Evolutionary conservation across 495 filamentous ascomycete genomes (phyloP).

Genomic region (Penicillium diatomitis): DNA sequence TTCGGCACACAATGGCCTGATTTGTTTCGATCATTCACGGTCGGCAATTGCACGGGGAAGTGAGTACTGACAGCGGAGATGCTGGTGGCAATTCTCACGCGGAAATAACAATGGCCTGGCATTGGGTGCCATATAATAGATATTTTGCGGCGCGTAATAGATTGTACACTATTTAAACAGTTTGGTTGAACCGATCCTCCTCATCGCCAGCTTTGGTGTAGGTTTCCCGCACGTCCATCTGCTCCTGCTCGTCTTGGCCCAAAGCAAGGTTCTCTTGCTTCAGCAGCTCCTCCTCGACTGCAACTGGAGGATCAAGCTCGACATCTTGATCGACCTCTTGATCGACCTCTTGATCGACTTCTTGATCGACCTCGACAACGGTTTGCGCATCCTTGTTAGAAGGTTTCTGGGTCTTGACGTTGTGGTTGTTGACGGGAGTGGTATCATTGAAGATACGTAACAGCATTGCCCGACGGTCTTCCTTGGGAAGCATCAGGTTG

Average conservation of each 20-base stretch:
- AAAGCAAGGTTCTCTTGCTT: slow-evolving; percentile 28
- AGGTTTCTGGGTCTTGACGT: slow-evolving; percentile 31
- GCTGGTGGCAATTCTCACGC: too few species aligned
- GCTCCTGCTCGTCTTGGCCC: slow-evolving; percentile 32
- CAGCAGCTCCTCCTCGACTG: slow-evolving; percentile 30
- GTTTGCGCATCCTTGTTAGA: slow-evolving; percentile 7
- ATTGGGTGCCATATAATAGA: too few species aligned
- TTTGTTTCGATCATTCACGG: too few species aligned
- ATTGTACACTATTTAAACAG: slow-evolving; percentile 18
- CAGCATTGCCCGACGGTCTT: slow-evolving; percentile 87
- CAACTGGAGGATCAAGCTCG: slow-evolving; percentile 13
- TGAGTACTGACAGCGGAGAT: too few species aligned
- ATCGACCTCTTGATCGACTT: neutral
- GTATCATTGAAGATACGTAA: slow-evolving; percentile 82
- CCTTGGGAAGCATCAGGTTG: slow-evolving; percentile 96
- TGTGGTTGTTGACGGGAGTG: slow-evolving; percentile 50
- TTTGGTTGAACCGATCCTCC: slow-evolving; percentile 37
- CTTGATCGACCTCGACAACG: neutral
- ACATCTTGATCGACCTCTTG: slow-evolving; percentile 13
- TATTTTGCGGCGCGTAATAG: too few species aligned
- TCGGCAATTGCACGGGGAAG: too few species aligned
- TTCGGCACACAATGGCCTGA: too few species aligned
- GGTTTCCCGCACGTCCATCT: slow-evolving; percentile 29
- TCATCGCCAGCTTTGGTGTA: slow-evolving; percentile 33
- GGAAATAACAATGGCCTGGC: too few species aligned